Evolutionary conservation across 2,329 filamentous ascomycete species (phyloP).

Genomic region (Trichoderma arundinaceum): DNA sequence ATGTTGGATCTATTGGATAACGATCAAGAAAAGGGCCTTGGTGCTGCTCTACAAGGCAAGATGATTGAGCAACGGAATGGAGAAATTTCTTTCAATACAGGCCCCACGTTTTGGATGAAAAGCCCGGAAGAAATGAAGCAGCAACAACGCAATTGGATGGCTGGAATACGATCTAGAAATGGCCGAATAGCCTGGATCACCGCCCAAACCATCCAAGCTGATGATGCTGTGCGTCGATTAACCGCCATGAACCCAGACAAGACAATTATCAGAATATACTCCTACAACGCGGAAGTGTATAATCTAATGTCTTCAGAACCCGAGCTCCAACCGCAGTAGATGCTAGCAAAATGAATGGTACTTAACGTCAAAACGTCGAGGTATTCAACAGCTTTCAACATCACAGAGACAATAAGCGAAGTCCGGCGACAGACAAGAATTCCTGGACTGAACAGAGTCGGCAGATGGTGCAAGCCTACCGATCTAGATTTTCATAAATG

Average conservation of each 20-base stretch:
- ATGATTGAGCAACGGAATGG: no score
- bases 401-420: neutral
- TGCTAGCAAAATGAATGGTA: neutral
- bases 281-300: neutral
- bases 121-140: no score
- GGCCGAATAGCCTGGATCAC: conserved; percentile 1
- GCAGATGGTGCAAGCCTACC: neutral
- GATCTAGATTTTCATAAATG: neutral
- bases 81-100: no score
- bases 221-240: neutral
- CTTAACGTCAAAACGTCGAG: neutral
- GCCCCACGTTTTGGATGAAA: no score
- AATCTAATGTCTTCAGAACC: neutral
- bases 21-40: no score
- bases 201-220: neutral
- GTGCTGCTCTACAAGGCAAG: no score
- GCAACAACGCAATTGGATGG: neutral
- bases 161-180: neutral
- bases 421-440: neutral
- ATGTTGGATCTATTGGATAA: neutral
- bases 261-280: neutral
- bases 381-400: neutral
- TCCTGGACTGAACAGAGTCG: conserved; percentile 1
- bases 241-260: neutral
- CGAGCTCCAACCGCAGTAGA: neutral